These are phyloP conservation scores for Raphanus hybrid DNA, from an alignment of 441 rosid genomes.

Conservation along the genomic window DNA sequence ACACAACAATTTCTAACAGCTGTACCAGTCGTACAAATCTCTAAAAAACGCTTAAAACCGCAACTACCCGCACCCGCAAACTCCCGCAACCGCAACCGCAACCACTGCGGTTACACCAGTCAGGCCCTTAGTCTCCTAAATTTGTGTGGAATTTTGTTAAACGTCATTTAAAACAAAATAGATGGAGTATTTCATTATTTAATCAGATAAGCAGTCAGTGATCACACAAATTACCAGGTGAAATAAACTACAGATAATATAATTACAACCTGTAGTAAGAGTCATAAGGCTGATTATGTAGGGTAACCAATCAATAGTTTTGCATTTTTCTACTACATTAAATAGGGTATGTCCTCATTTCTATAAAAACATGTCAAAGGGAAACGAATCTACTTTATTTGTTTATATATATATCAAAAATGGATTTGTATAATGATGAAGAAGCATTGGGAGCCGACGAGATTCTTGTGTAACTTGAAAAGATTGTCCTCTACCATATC, in stretches of 20 bases:
- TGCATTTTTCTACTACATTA: background rate
- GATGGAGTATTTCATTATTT: background rate
- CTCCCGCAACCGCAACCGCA: no score
- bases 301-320: background rate
- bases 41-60: no score
- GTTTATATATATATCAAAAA: background rate
- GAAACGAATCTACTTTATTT: constrained; percentile 32
- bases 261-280: background rate
- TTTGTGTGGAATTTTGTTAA: no score
- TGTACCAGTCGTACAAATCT: no score
- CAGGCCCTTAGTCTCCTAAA: no score
- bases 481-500: constrained; percentile 38
- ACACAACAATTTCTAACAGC: no score
- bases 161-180: no score
- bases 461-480: constrained; percentile 38
- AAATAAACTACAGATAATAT: background rate
- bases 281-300: background rate
- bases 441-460: constrained; percentile 45
- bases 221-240: background rate
- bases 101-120: no score
- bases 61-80: no score
- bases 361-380: constrained; percentile 4
- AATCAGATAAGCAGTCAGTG: background rate
- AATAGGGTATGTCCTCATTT: background rate
- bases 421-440: constrained; percentile 40